Conservation (phyloP, 2,329 filamentous ascomycete species). For the Hypomyces rosellus region DNA sequence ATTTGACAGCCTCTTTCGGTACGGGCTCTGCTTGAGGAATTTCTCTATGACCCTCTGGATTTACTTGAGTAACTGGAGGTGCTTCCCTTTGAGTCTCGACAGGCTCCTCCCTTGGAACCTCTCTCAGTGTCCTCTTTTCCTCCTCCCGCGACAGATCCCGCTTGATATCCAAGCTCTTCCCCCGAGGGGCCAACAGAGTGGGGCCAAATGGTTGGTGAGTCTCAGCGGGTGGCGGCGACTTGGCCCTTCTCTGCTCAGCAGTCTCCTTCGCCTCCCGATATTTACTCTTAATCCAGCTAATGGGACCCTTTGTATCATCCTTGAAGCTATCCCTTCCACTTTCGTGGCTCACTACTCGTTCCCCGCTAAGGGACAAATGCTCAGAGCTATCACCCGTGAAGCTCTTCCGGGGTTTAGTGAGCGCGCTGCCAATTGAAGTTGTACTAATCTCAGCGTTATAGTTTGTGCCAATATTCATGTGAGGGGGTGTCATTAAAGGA, state of each 20-base stretch:
- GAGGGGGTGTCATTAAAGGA: conserved; percentile 37
- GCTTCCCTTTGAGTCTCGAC: background rate
- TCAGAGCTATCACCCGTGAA: conserved; percentile 48
- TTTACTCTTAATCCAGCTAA: conserved; percentile 55
- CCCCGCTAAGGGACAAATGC: conserved; percentile 31
- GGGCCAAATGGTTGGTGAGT: conserved; percentile 20
- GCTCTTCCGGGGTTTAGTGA: conserved; percentile 42
- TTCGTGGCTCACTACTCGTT: conserved; percentile 34
- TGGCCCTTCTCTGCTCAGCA: conserved; percentile 48
- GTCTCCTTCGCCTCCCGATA: conserved; percentile 55
- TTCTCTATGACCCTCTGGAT: background rate
- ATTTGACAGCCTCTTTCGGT: conserved; percentile 2
- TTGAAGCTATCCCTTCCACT: conserved; percentile 33
- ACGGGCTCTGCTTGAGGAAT: background rate
- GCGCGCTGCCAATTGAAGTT: conserved; percentile 60
- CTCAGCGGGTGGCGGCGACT: conserved; percentile 44
- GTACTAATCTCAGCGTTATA: conserved; percentile 59
- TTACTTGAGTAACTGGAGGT: no score
- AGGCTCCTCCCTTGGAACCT: background rate
- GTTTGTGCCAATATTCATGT: conserved; percentile 52
- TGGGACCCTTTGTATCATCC: conserved; percentile 45
- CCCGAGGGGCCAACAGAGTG: conserved; percentile 30
- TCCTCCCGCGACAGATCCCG: conserved; percentile 24
- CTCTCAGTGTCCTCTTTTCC: conserved; percentile 1
- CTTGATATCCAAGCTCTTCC: conserved; percentile 44